Evolutionary conservation across 495 filamentous ascomycete species (phyloP).

Genomic region (Neurospora sp.): DNA sequence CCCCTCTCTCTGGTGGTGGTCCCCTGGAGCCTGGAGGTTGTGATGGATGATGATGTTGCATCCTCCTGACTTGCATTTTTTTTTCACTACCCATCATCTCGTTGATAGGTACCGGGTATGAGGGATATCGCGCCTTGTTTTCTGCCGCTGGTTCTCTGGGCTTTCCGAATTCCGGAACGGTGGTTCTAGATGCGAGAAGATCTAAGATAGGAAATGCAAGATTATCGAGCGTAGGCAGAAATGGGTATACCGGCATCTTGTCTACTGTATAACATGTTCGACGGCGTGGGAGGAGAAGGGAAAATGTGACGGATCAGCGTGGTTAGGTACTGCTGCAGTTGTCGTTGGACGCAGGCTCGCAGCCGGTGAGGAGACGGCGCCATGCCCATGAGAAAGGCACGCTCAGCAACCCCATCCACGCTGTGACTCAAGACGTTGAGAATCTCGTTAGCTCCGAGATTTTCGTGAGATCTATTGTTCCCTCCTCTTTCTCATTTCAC

Average conservation of each 20-base stretch:
- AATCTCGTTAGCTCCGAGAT: neutral
- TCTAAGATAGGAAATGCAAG: neutral
- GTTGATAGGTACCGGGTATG: no score
- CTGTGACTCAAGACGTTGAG: neutral
- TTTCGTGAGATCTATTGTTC: neutral
- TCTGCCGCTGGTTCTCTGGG: neutral
- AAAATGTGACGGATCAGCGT: neutral
- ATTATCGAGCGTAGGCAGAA: neutral
- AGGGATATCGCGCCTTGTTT: neutral
- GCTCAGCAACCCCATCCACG: neutral
- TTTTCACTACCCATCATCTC: no score
- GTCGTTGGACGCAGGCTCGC: neutral
- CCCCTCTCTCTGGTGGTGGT: neutral
- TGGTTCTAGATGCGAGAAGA: neutral
- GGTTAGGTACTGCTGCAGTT: neutral
- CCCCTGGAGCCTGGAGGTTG: neutral
- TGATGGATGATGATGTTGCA: neutral
- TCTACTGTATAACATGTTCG: neutral
- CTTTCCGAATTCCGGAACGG: neutral
- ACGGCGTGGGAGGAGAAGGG: neutral
- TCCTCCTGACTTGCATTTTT: neutral
- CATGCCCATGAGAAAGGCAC: neutral
- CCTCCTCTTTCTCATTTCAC: neutral
- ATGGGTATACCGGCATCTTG: neutral
- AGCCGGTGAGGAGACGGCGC: neutral